A percentile compares a stretch with the other conserved stretches of the same genome.
Evolutionary conservation across 169 alveolate genomes (phyloP).

Genomic region (Eimeria necatrix): DNA sequence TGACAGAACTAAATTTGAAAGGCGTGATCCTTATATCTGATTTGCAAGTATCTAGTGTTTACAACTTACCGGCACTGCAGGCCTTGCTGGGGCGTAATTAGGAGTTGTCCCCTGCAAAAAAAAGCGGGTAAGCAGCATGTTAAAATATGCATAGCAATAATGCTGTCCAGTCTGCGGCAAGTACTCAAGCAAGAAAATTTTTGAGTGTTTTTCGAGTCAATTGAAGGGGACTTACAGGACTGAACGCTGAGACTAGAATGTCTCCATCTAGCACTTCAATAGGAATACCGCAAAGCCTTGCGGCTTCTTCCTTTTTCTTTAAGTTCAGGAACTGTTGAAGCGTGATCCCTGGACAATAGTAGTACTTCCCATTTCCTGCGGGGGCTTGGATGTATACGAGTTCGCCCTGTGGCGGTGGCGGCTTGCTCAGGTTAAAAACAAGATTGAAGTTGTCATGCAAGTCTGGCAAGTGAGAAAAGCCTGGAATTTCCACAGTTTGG

Average conservation of each 20-base stretch:
- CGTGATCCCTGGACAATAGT: slow-evolving; percentile 35
- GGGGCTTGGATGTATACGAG: slow-evolving; percentile 65
- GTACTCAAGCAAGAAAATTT: too few relatives aligned
- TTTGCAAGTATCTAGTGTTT: too few relatives aligned
- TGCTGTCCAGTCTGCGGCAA: too few relatives aligned
- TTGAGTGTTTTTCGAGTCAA: too few relatives aligned
- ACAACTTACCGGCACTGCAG: slow-evolving; percentile 46
- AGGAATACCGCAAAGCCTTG: slow-evolving; percentile 56
- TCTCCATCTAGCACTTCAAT: slow-evolving; percentile 37
- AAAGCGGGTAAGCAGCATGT: too few relatives aligned
- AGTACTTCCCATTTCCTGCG: slow-evolving; percentile 61
- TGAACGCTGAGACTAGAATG: slow-evolving; percentile 41
- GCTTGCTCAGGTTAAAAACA: slow-evolving; percentile 37
- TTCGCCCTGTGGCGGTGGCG: slow-evolving; percentile 37
- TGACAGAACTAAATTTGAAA: too few relatives aligned
- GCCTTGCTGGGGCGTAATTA: slow-evolving; percentile 63
- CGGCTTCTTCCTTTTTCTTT: slow-evolving; percentile 51
- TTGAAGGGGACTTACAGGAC: slow-evolving; percentile 3
- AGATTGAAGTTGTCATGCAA: background rate
- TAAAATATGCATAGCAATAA: too few relatives aligned
- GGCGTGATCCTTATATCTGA: too few relatives aligned
- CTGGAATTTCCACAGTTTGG: slow-evolving; percentile 47
- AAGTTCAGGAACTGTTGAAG: slow-evolving; percentile 45
- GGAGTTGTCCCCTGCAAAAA: slow-evolving; percentile 70
- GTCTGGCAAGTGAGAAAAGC: slow-evolving; percentile 47